Evolutionary conservation across 2,329 filamentous ascomycete species (phyloP).

Genomic region (Alternaria consortialis): DNA sequence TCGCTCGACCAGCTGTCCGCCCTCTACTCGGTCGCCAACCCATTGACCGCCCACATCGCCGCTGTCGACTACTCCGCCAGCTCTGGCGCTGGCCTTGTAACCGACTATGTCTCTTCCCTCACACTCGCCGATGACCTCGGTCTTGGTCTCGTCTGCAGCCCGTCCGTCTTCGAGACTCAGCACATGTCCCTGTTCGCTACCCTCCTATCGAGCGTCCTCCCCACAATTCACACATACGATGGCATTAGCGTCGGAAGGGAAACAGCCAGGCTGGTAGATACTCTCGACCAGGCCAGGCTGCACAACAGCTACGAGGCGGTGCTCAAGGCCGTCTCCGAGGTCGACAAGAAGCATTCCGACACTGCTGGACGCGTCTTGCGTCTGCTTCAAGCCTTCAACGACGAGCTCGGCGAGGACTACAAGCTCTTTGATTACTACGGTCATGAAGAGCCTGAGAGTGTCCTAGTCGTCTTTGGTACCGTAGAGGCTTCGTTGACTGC

Average conservation of each 20-base stretch:
- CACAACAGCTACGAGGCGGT: slow-evolving; percentile 74
- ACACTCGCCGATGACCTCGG: slow-evolving; percentile 88
- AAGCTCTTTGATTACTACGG: slow-evolving; percentile 93
- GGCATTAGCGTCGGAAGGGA: slow-evolving; percentile 84
- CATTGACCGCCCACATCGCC: slow-evolving; percentile 90
- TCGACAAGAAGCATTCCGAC: slow-evolving; percentile 75
- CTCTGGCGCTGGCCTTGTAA: slow-evolving; percentile 75
- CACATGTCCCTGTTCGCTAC: slow-evolving; percentile 94
- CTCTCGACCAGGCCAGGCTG: slow-evolving; percentile 76
- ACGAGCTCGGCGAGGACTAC: slow-evolving; percentile 92
- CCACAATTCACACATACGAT: slow-evolving; percentile 89
- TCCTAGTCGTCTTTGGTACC: slow-evolving; percentile 92
- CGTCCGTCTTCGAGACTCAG: slow-evolving; percentile 89
- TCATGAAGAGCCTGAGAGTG: slow-evolving; percentile 78
- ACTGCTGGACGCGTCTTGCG: slow-evolving; percentile 75
- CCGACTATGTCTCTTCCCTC: slow-evolving; percentile 85
- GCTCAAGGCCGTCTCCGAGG: slow-evolving; percentile 66
- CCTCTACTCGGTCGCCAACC: slow-evolving; percentile 89
- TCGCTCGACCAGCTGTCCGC: slow-evolving; percentile 90
- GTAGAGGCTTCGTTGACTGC: slow-evolving; percentile 86
- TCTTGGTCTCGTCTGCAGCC: slow-evolving; percentile 83
- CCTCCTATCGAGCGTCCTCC: slow-evolving; percentile 77
- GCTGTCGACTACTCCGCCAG: slow-evolving; percentile 82
- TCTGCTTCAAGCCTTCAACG: slow-evolving; percentile 79
- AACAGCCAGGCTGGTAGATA: slow-evolving; percentile 82